phyloP scores from a whole-genome alignment of 805 yeast species.

The Wickerhamiella dianesei region DNA sequence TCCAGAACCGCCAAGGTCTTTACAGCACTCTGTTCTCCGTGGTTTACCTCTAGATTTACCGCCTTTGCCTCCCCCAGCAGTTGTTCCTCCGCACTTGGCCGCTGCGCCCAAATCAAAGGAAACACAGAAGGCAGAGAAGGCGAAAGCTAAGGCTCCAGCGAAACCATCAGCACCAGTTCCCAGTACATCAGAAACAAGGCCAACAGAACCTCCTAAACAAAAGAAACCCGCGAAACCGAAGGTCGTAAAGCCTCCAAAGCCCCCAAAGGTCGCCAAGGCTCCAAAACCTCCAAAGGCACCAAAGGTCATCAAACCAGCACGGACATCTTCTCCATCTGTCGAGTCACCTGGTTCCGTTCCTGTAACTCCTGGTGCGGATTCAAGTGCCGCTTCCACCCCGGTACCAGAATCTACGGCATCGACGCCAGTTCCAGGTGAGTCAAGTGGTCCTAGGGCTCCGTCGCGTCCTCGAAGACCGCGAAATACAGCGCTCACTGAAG shows the following conservation, averaged over 20 bases:
- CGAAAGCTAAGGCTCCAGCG: background rate
- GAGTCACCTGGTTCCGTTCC: background rate
- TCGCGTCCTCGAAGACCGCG: background rate
- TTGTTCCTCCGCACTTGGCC: background rate
- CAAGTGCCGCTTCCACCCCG: background rate
- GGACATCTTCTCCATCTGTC: background rate
- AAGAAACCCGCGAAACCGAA: background rate
- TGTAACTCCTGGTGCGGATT: background rate
- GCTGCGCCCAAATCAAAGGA: background rate
- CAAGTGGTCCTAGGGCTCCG: background rate
- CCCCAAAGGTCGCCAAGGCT: background rate
- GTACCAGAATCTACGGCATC: background rate
- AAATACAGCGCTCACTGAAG: slow-evolving; percentile 17
- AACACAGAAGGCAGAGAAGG: background rate
- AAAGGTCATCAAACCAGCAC: background rate
- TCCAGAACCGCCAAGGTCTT: background rate
- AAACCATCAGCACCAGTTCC: background rate
- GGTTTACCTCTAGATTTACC: background rate
- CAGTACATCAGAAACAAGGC: background rate
- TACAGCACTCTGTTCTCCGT: background rate
- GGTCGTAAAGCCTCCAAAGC: background rate
- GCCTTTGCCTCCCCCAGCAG: background rate
- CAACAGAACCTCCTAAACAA: background rate
- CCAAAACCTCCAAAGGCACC: background rate
- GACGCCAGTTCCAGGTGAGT: no score